Base-by-base conservation (phyloP, 1,284 basidiomycete genomes). In the Naganishia sp. region DNA sequence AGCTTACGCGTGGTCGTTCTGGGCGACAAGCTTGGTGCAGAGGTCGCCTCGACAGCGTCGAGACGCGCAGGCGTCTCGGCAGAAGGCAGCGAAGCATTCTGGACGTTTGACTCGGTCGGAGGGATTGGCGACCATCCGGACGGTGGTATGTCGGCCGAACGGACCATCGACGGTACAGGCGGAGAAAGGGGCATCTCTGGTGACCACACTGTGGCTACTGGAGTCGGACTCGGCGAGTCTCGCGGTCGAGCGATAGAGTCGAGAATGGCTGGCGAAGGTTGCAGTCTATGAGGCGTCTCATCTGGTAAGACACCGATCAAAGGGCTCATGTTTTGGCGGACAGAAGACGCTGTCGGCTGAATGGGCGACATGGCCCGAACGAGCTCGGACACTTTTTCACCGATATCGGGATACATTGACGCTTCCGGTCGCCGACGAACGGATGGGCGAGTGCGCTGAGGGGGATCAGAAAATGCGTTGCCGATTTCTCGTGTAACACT, bases 311-410 rank as follows among this genome's bases (percentile, higher is more conserved):
- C 10, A 23, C 36, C 18, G 18, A n/a, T 15, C 36, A 23, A 7
- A 7, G 53, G 53, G 36, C 36, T 13, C 18, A 36, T 18, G 28
- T 42, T 48, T 15, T 23, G 3, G 36, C 39, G 59, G 3, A 52
- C 11, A 39, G 48, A 43, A 13, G 48, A 7, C 7, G 50, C 59
- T 6, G 59, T 16, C 5, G 48, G 33, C 23, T 61, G 59, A 52
- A 48, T 23, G 1, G 50, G 52, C 7, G 61, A 45, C 52, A 64
- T 28, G 13, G 61, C 50, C 6, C 61, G 61, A 31, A 64, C 61
- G 31, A 55, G 53, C 43, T 64, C 28, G 21, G 59, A 49, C 13
- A 64, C 61, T 21, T 55, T 55, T 16, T 64, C 50, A 16, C 59
- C 48, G 48, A 52, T 43, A 18, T 52, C 59, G 6, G 48, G 36